Evolutionary conservation across 1,284 basidiomycete species (phyloP), one percentile per base, ranked within the genome.

Genomic region (Blastosporella zonata): DNA sequence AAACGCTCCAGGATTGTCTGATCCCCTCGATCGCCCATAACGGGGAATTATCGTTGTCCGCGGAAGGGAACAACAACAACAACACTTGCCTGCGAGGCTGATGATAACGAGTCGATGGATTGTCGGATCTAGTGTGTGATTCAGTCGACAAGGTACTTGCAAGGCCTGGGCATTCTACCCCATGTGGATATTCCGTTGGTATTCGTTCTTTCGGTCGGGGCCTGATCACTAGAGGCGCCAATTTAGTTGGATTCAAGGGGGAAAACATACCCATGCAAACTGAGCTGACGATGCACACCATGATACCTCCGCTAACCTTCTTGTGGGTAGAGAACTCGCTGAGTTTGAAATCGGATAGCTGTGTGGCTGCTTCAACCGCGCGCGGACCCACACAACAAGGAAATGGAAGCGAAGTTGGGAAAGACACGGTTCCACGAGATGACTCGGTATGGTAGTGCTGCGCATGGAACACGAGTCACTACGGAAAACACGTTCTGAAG

Each of bases 381-480:
- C n/a, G n/a, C n/a, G 4, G n/a, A 23, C 29, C 37, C 20, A 47
- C 22, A 40, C 22, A 33, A 18, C 40, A n/a, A 33, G 22, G 36
- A 21, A 45, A 39, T 18, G 18, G 23, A 40, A 40, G 20, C 1
- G 7, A 6, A 9, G 9, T 10, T 13, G 23, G 7, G 17, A 7
- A 22, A 2, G 21, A 29, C 9, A 20, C 10, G 1, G 27, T 29
- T 21, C 41, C 28, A 15, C 2, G 15, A 13, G 29, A 31, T 31
- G 29, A 7, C 29, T 13, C 29, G 29, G 15, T 28, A 4, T 28
- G 25, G 20, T 17, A 23, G n/a, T 42, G 49, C 43, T 50, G 46
- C 35, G 46, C 9, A 33, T 38, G 34, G 15, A 23, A 28, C 6
- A 42, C 12, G 15, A 33, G 18, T 13, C 20, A 34, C 31, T 43